These are phyloP conservation scores for Physcomitrium patens DNA, from an alignment of 225 moss, liverwort and hornwort genomes.

Conservation along the genomic window DNA sequence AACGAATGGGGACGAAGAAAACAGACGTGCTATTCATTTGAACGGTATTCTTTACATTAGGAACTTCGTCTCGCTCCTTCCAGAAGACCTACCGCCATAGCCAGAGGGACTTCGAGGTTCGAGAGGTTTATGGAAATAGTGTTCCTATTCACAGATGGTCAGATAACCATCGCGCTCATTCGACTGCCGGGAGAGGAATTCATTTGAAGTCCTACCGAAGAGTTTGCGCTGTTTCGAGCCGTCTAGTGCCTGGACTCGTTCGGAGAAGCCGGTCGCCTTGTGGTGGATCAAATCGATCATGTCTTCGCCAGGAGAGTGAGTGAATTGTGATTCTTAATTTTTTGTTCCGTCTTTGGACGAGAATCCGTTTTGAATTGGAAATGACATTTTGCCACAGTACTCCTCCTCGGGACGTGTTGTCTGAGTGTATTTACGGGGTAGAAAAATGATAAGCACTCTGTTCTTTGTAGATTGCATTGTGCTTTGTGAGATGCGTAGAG, in stretches of 20 bases:
- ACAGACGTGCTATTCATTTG: too few species aligned
- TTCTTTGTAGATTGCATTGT: neutral
- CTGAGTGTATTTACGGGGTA: neutral
- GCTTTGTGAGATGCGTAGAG: neutral
- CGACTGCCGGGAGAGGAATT: neutral
- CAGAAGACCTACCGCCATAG: neutral
- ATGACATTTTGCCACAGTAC: neutral
- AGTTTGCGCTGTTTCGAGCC: neutral
- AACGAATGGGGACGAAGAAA: too few species aligned
- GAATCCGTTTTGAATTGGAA: conserved; percentile 37
- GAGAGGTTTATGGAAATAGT: neutral
- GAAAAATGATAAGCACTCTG: neutral
- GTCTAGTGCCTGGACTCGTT: neutral
- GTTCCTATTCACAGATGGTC: too few species aligned
- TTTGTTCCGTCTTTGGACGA: neutral
- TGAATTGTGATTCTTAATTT: neutral
- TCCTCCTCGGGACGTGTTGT: neutral
- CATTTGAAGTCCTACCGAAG: neutral
- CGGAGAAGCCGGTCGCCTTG: conserved; percentile 13
- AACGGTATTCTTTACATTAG: neutral
- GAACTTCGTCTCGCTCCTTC: conserved; percentile 19
- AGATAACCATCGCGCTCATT: too few species aligned
- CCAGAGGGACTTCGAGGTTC: neutral
- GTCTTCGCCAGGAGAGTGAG: conserved; percentile 61
- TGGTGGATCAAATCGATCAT: conserved; percentile 23